A percentile compares a stretch with the other conserved stretches of the same genome.
phyloP scores from a whole-genome alignment of 495 filamentous ascomycete species.

The Evansstolkia leycettana region DNA sequence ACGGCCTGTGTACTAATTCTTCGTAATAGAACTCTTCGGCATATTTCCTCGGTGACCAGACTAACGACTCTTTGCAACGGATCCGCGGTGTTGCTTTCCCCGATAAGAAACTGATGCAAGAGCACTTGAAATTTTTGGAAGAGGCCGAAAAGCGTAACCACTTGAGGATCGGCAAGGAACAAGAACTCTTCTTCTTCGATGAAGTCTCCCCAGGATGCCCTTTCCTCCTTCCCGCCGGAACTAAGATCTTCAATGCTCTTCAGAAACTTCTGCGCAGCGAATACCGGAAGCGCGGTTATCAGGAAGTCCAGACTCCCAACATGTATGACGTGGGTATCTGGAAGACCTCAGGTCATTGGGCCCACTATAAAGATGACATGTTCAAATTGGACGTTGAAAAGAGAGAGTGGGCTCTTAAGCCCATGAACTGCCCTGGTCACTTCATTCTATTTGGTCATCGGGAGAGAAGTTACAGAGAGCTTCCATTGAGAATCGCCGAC shows the following conservation, averaged over 20 bases:
- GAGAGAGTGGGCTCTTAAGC: conserved; percentile 69
- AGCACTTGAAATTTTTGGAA: conserved; percentile 85
- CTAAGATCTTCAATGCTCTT: conserved; percentile 81
- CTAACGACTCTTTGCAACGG: conserved; percentile 87
- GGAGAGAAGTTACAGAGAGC: conserved; percentile 73
- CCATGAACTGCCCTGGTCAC: conserved; percentile 97
- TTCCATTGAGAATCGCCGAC: conserved; percentile 84
- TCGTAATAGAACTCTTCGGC: conserved; percentile 72
- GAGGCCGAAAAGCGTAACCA: conserved; percentile 96
- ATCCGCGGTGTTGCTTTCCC: conserved; percentile 96
- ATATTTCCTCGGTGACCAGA: conserved; percentile 88
- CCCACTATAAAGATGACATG: conserved; percentile 95
- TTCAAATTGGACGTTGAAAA: conserved; percentile 88
- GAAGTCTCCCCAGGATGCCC: conserved; percentile 83
- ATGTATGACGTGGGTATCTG: conserved; percentile 87
- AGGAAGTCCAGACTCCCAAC: conserved; percentile 91
- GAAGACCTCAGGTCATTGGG: conserved; percentile 92
- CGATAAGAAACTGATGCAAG: conserved; percentile 84
- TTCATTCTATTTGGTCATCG: conserved; percentile 65
- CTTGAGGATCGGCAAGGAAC: conserved; percentile 77
- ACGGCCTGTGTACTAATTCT: not conserved
- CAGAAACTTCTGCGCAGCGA: conserved; percentile 67
- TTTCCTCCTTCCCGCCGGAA: conserved; percentile 89
- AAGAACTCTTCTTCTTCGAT: conserved; percentile 95
- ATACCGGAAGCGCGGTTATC: conserved; percentile 89